Evolutionary conservation across 2,329 filamentous ascomycete genomes (phyloP).

Genomic region (Colletotrichum plurivorum): DNA sequence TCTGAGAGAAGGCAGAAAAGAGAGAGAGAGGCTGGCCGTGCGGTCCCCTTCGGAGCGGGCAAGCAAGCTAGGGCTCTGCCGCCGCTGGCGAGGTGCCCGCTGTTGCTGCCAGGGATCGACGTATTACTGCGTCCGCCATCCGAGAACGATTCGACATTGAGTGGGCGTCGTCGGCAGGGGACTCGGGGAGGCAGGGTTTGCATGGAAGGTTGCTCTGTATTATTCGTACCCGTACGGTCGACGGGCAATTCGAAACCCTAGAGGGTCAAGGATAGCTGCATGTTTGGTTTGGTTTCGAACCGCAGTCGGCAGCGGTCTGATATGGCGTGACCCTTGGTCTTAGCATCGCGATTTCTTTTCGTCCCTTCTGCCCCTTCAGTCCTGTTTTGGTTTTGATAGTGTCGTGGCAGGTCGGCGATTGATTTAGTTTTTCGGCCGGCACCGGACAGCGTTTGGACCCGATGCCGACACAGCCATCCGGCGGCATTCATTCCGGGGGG

Average conservation of each 20-base stretch:
- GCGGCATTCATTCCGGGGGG: conserved; percentile 1
- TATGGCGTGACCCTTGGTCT: conserved; percentile 21
- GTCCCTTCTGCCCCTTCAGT: conserved; percentile 8
- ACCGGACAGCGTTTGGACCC: too few relatives aligned
- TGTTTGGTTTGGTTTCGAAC: conserved; percentile 34
- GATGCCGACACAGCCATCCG: not conserved
- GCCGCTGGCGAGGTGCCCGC: conserved; percentile 1
- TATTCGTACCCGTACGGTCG: not conserved
- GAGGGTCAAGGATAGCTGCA: conserved; percentile 9
- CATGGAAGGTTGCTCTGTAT: conserved; percentile 11
- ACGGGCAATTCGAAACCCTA: conserved; percentile 18
- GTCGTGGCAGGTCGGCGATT: not conserved
- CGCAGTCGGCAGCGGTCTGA: conserved; percentile 8
- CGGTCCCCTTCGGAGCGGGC: not conserved
- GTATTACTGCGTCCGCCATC: not conserved
- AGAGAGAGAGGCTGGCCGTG: too few relatives aligned
- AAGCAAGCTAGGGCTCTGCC: not conserved
- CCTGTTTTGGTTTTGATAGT: not conserved
- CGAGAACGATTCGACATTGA: not conserved
- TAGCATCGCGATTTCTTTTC: conserved; percentile 9
- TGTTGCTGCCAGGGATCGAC: conserved; percentile 1
- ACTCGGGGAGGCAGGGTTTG: not conserved
- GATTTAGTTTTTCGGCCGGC: not conserved
- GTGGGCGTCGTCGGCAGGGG: conserved; percentile 4
- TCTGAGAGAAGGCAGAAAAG: conserved; percentile 11